Percentiles rank a stretch among this genome's conserved stretches.
Conservation (phyloP, 352 stramenopile genomes). For the Globisporangium rhizosaccharum region DNA sequence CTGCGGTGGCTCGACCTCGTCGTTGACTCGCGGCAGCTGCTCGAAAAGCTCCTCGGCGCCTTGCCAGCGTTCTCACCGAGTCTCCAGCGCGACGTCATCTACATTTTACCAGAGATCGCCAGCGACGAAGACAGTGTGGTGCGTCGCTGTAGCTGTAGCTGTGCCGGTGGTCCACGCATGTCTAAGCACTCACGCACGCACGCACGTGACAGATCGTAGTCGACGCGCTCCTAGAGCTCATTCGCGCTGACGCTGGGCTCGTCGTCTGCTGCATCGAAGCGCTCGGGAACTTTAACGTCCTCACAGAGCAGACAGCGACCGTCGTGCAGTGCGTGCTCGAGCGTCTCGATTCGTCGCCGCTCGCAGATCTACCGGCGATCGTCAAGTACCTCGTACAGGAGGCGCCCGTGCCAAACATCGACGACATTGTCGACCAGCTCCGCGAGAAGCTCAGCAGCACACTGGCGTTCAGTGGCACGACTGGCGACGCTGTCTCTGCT, state of each 20-base stretch:
- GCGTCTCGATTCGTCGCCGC: conserved; percentile 39
- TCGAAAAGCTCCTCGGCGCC: conserved; percentile 47
- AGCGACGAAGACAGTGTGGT: conserved; percentile 38
- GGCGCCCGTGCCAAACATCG: conserved; percentile 25
- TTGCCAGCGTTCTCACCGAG: conserved; percentile 34
- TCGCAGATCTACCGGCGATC: conserved; percentile 43
- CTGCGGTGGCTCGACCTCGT: conserved; percentile 58
- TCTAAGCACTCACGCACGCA: too few relatives aligned
- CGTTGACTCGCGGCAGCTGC: conserved; percentile 32
- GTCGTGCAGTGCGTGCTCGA: conserved; percentile 42
- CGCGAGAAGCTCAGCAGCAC: conserved; percentile 47
- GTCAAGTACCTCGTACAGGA: conserved; percentile 64
- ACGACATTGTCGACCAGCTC: conserved; percentile 33
- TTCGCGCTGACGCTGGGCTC: conserved; percentile 36
- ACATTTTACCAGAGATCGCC: conserved; percentile 58
- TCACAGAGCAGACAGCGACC: conserved; percentile 28
- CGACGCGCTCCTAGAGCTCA: conserved; percentile 45
- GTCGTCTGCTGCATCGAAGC: conserved; percentile 57
- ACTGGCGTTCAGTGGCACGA: conserved; percentile 19
- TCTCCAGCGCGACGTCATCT: conserved; percentile 61
- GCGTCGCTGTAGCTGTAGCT: neutral
- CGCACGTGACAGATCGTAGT: conserved; percentile 28
- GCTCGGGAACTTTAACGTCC: conserved; percentile 57
- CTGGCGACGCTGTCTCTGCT: too few relatives aligned
- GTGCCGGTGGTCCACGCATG: too few relatives aligned